These are phyloP conservation scores for Suillus ampliporus DNA, from an alignment of 768 basidiomycete genomes.

Conservation along the genomic window DNA sequence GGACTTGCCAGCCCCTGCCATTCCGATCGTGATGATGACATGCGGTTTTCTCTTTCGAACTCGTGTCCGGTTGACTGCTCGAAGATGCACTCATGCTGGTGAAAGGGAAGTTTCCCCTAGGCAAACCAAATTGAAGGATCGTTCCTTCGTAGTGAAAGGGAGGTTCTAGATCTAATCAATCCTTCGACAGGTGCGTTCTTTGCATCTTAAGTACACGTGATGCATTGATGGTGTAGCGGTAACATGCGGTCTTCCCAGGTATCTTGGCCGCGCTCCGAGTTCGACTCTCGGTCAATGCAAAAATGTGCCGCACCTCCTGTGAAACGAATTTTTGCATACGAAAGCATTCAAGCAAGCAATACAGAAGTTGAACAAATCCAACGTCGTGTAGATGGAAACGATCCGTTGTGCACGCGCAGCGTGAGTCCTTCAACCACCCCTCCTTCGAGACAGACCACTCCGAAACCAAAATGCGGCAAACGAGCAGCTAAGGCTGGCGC, in stretches of 20 bases:
- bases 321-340: no score
- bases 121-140: background rate
- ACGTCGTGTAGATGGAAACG: background rate
- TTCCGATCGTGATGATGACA: conserved; percentile 90
- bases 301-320: no score
- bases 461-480: background rate
- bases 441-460: background rate
- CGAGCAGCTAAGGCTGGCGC: background rate
- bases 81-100: conserved; percentile 28
- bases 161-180: background rate
- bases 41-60: conserved; percentile 60
- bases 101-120: background rate
- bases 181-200: background rate
- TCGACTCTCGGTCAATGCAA: conserved; percentile 18
- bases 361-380: no score
- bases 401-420: background rate
- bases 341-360: no score
- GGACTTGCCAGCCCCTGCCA: conserved; percentile 98
- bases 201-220: no score
- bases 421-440: background rate
- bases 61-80: conserved; percentile 9
- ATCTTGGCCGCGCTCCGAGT: conserved; percentile 15
- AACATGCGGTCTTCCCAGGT: conserved; percentile 17
- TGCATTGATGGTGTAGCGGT: conserved; percentile 19
- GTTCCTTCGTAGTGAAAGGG: background rate